These are phyloP conservation scores for Tuber indicum DNA, from an alignment of 495 filamentous ascomycete species.

Conservation along the genomic window DNA sequence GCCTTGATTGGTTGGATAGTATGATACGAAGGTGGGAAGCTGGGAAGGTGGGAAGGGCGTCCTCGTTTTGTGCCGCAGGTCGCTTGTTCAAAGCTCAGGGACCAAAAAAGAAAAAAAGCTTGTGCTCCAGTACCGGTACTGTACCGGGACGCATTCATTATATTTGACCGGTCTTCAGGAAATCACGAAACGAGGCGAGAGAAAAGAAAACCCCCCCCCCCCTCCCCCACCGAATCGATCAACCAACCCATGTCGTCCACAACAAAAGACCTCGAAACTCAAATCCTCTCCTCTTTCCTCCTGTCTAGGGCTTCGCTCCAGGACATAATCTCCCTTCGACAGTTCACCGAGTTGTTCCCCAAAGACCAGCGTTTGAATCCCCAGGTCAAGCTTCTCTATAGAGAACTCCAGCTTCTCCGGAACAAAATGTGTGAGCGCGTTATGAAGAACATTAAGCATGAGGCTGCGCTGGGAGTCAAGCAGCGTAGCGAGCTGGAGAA, in stretches of 20 bases:
- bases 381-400: conserved; percentile 67
- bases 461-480: conserved; percentile 57
- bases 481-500: conserved; percentile 58
- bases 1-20: not conserved
- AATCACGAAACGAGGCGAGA: not conserved
- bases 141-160: not conserved
- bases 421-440: conserved; percentile 63
- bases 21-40: not conserved
- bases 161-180: not conserved
- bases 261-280: conserved; percentile 46
- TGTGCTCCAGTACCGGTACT: not conserved
- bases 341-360: conserved; percentile 74
- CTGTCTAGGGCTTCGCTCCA: conserved; percentile 67
- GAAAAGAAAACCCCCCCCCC: not conserved
- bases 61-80: not conserved
- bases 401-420: conserved; percentile 67
- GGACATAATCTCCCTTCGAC: conserved; percentile 61
- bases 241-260: conserved; percentile 20
- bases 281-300: conserved; percentile 73
- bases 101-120: conserved; percentile 11
- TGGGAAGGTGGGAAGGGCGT: not conserved
- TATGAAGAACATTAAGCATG: conserved; percentile 58
- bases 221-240: not conserved
- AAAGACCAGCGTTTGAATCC: conserved; percentile 60
- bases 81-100: not conserved